Base-by-base conservation (phyloP, 2,329 filamentous ascomycete genomes). In the Cordyceps militaris region DNA sequence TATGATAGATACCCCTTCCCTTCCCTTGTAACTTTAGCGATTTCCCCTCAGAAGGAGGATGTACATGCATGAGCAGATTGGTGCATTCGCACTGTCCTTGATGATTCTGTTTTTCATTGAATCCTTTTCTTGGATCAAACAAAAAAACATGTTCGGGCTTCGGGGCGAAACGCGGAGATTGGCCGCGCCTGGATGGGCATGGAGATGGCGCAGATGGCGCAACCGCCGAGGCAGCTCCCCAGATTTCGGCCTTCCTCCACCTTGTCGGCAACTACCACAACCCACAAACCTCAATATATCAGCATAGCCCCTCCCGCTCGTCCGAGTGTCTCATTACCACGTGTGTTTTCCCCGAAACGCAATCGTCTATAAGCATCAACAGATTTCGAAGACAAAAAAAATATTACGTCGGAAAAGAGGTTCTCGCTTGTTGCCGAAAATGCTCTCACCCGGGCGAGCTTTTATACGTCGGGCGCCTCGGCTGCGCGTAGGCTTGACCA, bases 1-100 rank as follows among this genome's bases (percentile, higher is more conserved):
- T 34, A 48, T 51, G 42, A 56, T 49, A 56, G 23, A 56, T 56
- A 40, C 50, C 56, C 56, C 47, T 58, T 53, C 46, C 43, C 56
- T 47, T 58, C 48, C 46, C 43, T 26, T 56, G 54, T 56, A 56
- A 50, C 34, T 43, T 42, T 32, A 43, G 46, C 23, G 40, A n/a
- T 42, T 48, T 42, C 9, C 26, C 14, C 46, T 56, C 34, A 16
- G 8, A 3, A 28, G 9, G 43, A 43, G 36, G 26, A 42, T 36
- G 36, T 56, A 49, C 19, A 43, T 28, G 30, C 21, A 48, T 30
- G n/a, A 4, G 14, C 46, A 32, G 26, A 8, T 32, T n/a, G 16
- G 26, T 13, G 14, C n/a, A 56, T n/a, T 16, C 2, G n/a, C n/a
- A n/a, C n/a, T n/a, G n/a, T 7, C 3, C 4, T 13, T 51, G 2